A percentile compares a stretch with the other conserved stretches of the same genome.
These are phyloP conservation scores for Neurospora discreta DNA, from an alignment of 495 filamentous ascomycete genomes.

Conservation along the genomic window DNA sequence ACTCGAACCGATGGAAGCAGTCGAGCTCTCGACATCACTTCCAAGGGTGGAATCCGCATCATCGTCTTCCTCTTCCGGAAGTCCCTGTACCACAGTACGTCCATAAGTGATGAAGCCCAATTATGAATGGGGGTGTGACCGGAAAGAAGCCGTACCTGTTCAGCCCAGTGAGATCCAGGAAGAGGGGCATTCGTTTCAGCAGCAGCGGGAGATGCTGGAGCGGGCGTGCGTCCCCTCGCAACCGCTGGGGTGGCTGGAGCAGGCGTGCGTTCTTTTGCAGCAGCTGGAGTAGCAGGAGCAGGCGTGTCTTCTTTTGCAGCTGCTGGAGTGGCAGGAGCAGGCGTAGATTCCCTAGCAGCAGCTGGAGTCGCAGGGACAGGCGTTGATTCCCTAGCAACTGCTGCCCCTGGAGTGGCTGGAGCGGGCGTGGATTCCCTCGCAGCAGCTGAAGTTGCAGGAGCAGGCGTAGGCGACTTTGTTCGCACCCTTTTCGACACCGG, in stretches of 20 bases:
- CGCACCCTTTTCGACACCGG: slow-evolving; percentile 23
- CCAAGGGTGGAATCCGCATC: slow-evolving; percentile 29
- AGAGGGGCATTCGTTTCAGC: not conserved
- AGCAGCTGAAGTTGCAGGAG: slow-evolving; percentile 29
- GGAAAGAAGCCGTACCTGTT: not conserved
- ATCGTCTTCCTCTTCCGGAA: slow-evolving; percentile 3
- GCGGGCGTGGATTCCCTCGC: slow-evolving; percentile 26
- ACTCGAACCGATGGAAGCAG: slow-evolving; percentile 32
- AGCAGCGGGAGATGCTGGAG: not conserved
- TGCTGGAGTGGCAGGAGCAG: slow-evolving; percentile 53
- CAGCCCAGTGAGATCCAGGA: slow-evolving; percentile 4
- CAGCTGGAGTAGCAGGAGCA: slow-evolving; percentile 56
- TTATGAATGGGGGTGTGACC: not conserved
- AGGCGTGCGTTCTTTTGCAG: slow-evolving; percentile 21
- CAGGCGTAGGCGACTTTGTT: slow-evolving; percentile 57
- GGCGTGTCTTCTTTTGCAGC: slow-evolving; percentile 31
- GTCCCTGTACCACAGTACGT: not conserved
- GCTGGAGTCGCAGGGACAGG: slow-evolving; percentile 46
- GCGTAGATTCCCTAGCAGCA: slow-evolving; percentile 36
- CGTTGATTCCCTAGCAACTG: too few relatives aligned
- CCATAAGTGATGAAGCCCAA: not conserved
- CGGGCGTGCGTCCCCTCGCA: not conserved
- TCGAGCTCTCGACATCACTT: slow-evolving; percentile 22
- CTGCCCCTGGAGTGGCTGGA: too few relatives aligned
- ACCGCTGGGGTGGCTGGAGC: not conserved